Evolutionary conservation across 2,329 filamentous ascomycete genomes (phyloP), one percentile per base, ranked within the genome.

Genomic region (Aspergillus tanneri): DNA sequence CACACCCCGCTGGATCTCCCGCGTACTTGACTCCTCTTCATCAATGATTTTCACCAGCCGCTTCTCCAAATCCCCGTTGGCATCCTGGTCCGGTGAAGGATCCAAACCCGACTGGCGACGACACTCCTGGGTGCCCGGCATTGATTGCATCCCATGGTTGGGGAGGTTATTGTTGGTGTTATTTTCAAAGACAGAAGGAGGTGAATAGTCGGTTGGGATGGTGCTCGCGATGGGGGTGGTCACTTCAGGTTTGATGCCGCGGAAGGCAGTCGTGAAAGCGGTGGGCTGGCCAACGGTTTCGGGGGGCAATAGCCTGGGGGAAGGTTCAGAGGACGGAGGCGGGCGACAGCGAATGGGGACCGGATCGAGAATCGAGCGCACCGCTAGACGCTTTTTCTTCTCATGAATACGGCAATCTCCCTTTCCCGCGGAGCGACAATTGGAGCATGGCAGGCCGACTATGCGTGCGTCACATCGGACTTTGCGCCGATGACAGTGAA

Each of bases 41-140:
- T 79, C 75, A 43, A 80, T 74, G 39, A 79, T 70, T 52, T 78
- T 76, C 41, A 76, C 73, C 14, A 80, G 62, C 39, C 74, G 75
- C 30, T 75, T 73, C 34, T 75, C 71, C 42, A 71, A 62, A 41
- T 71, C 69, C n/a, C 59, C 57, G 35, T 67, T 63, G 19, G 72
- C 72, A 30, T 76, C 70, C 19, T 69, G 69, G 21, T 70, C 67
- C 43, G 62, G 63, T 14, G 63, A 58, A 23, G 59, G 41, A 41
- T 68, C 68, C n/a, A 56, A 51, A 37, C 48, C 56, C 9, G 57
- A 12, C 25, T 58, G 61, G 24, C 58, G 65, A 43, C 49, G 52
- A 43, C 60, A 62, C 35, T 54, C 8, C 35, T 62, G 59, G 8
- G 60, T 46, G 18, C 49, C 52, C 16, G 59, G 44, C 41, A 52